Evolutionary conservation across 257 asterid species (phyloP), one percentile per base, ranked within the genome.

Genomic region (Vinca minor): DNA sequence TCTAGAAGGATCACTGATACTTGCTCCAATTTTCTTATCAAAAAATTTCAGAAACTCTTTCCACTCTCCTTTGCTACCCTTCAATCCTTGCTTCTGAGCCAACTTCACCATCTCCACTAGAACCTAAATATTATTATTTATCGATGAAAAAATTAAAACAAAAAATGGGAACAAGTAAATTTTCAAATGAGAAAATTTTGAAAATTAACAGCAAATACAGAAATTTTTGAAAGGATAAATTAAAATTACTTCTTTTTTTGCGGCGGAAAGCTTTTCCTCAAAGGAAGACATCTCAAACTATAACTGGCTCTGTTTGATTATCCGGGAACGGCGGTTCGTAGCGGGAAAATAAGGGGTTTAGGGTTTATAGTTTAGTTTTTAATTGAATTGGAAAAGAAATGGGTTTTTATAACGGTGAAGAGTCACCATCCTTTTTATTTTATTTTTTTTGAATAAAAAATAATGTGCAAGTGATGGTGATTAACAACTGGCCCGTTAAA

Each of bases 1-100:
- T 66, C 82, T 79, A 8, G 95, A 69, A 3, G 99, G 99, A 79
- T 93, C 99, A 64, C 95, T 80, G 83, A 87, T 32, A 71, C 95
- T 89, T 50, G 85, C 53, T 20, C 99, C 99, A 10, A 82, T 31
- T 74, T 85, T 89, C 80, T 64, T 85, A 68, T 93, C 99, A 50
- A 78, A 69, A 34, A 56, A 31, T 59, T 76, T 78, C 78, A 93
- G 71, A 70, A 93, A 93, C 10, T 89, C 96, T 69, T 93, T 93
- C 86, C 86, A 81, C 23, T 63, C 72, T 38, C 86, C 86, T 70
- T 70, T 72, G 65, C 73, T 72, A 25, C 86, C 86, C 35, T 14
- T 48, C 77, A 74, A 72, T 69, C 68, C 76, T 46, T 70, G 74
- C 72, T 78, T 81, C 54, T 81, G 83, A 13, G 79, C 68, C 59